A percentile compares a stretch with the other conserved stretches of the same genome.
Conservation (phyloP, 768 basidiomycete genomes). For the Tulasnella sp. region DNA sequence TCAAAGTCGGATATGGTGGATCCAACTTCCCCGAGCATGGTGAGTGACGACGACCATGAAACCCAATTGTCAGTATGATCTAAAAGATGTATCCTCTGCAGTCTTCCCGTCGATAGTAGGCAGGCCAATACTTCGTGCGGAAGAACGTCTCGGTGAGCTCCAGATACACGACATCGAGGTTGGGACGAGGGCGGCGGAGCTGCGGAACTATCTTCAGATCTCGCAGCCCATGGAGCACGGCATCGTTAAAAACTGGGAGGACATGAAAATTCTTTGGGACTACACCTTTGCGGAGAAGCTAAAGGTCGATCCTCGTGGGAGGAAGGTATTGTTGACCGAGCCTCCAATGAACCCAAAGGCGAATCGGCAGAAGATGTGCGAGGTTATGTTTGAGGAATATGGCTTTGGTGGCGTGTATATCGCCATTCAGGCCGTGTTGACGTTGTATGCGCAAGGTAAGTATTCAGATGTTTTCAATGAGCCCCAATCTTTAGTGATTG, state of each 20-base stretch:
- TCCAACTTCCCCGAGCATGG: constrained; percentile 94
- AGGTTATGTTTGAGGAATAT: constrained; percentile 99
- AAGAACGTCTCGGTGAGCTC: constrained; percentile 80
- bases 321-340: constrained; percentile 89
- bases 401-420: constrained; percentile 93
- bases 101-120: constrained; percentile 97
- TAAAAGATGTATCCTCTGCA: constrained; percentile 24
- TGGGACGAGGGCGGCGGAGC: constrained; percentile 90
- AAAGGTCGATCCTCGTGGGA: constrained; percentile 70
- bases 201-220: constrained; percentile 90
- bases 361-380: constrained; percentile 87
- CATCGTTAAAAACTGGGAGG: constrained; percentile 97
- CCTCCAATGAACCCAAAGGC: constrained; percentile 98
- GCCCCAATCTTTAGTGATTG: not conserved
- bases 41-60: constrained; percentile 30
- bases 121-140: constrained; percentile 91
- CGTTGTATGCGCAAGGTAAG: constrained; percentile 95
- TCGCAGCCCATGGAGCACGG: constrained; percentile 99
- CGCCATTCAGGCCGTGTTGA: constrained; percentile 96
- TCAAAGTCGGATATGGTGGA: constrained; percentile 83
- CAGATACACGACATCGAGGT: constrained; percentile 97
- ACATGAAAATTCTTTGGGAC: constrained; percentile 97
- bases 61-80: not conserved
- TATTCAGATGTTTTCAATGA: constrained; percentile 8
- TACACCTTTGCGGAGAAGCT: constrained; percentile 98